phyloP scores from a whole-genome alignment of 306 rosid genomes.

The Oxytropis ochrocephala region DNA sequence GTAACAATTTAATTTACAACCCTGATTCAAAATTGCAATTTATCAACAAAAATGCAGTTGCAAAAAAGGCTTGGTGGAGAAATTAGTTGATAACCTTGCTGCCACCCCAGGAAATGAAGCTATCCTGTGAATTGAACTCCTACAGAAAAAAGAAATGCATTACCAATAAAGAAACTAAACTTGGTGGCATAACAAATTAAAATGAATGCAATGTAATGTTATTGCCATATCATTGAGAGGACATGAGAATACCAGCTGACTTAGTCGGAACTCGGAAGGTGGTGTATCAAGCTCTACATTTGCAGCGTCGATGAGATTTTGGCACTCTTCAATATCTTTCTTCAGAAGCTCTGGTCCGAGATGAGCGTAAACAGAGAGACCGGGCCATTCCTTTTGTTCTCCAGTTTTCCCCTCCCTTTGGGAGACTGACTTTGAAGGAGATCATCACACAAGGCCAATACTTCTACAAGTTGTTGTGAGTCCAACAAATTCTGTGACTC shows the following conservation, averaged over 20 bases:
- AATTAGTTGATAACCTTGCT: conserved; percentile 33
- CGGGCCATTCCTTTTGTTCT: conserved; percentile 22
- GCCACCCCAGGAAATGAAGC: conserved; percentile 50
- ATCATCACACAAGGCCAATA: conserved; percentile 52
- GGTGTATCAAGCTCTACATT: conserved; percentile 46
- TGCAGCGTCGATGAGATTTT: conserved; percentile 48
- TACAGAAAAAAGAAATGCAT: conserved; percentile 17
- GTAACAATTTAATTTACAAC: neutral
- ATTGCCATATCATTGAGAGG: neutral
- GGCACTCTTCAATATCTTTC: conserved; percentile 68
- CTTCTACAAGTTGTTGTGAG: conserved; percentile 75
- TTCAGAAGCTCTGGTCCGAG: conserved; percentile 60
- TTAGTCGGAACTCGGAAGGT: conserved; percentile 57
- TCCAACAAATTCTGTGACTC: conserved; percentile 61
- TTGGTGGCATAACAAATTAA: neutral
- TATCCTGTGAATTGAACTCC: conserved; percentile 65
- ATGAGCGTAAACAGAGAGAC: conserved; percentile 50
- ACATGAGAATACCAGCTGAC: conserved; percentile 55
- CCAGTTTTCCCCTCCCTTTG: conserved; percentile 30
- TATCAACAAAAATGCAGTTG: conserved; percentile 22
- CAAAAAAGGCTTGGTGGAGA: conserved; percentile 9
- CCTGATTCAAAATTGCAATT: neutral
- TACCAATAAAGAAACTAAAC: neutral
- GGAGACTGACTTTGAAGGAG: conserved; percentile 72
- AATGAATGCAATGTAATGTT: neutral